phyloP scores from a whole-genome alignment of 352 stramenopile species.

The Phytophthora cactorum region DNA sequence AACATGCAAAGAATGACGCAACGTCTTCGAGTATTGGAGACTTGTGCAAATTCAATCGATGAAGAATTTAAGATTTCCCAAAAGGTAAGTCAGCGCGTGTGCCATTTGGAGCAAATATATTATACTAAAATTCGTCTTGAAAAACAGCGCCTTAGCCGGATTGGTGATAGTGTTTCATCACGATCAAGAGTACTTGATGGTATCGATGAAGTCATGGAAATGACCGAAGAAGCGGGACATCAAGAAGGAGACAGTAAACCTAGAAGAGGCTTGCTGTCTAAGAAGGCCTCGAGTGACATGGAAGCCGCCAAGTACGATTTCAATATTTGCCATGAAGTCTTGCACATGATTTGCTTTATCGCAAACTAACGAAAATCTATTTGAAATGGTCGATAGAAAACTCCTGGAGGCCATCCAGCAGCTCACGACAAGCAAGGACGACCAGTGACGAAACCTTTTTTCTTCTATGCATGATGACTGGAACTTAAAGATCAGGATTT shows the following conservation, averaged over 20 bases:
- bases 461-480: neutral
- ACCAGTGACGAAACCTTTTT: constrained; percentile 3
- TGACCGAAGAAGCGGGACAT: constrained; percentile 1
- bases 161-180: constrained; percentile 18
- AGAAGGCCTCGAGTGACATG: constrained; percentile 52
- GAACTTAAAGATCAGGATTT: neutral
- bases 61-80: constrained; percentile 63
- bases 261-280: constrained; percentile 29
- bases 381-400: constrained; percentile 35
- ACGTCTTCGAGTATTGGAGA: constrained; percentile 56
- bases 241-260: neutral
- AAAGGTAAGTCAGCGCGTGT: constrained; percentile 33
- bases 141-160: constrained; percentile 23
- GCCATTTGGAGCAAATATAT: neutral
- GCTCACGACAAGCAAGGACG: constrained; percentile 28
- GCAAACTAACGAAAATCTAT: constrained; percentile 31
- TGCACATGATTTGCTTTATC: constrained; percentile 2
- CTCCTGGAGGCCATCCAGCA: constrained; percentile 52
- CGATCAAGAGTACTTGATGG: constrained; percentile 15
- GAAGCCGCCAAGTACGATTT: constrained; percentile 47
- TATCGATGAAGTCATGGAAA: constrained; percentile 31
- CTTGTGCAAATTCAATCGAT: constrained; percentile 57
- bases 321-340: neutral
- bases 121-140: neutral
- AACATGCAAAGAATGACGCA: constrained; percentile 61